Base-by-base conservation (phyloP, 257 asterid genomes). In the Lycium ferocissimum region DNA sequence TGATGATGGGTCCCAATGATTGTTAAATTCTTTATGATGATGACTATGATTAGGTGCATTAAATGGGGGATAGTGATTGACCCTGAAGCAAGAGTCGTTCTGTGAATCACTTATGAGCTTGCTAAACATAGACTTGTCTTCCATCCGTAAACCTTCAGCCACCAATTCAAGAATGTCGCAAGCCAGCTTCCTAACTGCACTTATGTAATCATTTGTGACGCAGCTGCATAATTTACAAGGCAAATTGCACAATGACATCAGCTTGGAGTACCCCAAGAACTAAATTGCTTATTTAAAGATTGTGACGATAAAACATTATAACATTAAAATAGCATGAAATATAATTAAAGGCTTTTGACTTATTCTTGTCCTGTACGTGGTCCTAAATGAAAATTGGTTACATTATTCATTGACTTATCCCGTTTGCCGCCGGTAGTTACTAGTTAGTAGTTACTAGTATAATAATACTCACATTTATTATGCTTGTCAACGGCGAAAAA, bases 41-140 rank as follows among this genome's bases (percentile, higher is more conserved):
- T 66, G 9, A 33, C 33, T 3, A 61, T 3, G 11, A 65, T 72
- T 76, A 49, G 63, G 63, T 75, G 62, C 12, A 53, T 9, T 45
- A 72, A 20, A 12, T 2, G 94, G 84, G 61, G 97, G 95, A 71
- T 93, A 95, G 92, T 92, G 92, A 86, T 95, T 95, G 86, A 95
- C 87, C 51, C 95, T 84, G 92, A 95, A 91, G 89, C 94, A 95
- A 3, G 98, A 95, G 86, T 95, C 98, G 69, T 89, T 95, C 5
- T 90, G 86, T 11, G n/a, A 70, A 75, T 93, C 90, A 37, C 65
- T 73, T 13, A 93, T 89, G 85, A 95, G 92, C 18, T 87, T 85
- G 57, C 95, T 95, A 14, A 92, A 91, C 22, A 88, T 83, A 33
- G 89, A 80, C 35, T 65, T 88, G 84, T 91, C 92, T 13, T 83